Evolutionary conservation across 1,284 basidiomycete species (phyloP), one percentile per base, ranked within the genome.

Genomic region (Ustilago curta): DNA sequence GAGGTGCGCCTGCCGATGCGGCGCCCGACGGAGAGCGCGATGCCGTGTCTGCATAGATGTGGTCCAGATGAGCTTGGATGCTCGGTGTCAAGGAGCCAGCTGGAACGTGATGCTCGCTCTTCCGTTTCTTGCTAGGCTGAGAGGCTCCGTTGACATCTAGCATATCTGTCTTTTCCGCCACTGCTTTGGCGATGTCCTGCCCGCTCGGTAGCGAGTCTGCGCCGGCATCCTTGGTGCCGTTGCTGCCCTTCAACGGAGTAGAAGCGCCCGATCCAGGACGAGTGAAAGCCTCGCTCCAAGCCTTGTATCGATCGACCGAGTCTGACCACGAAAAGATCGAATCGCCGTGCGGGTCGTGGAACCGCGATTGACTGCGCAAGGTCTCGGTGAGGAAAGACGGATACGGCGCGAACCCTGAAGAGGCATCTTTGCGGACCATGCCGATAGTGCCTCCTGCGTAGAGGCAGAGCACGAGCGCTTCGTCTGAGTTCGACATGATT

Each of bases 361-460:
- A 94, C 12, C 93, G 89, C 37, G 89, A 89, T 85, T 94, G 93
- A 75, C 91, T 91, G 75, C 89, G 88, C 44, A 95, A 88, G 90
- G 93, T 85, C 92, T 78, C 80, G n/a, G 79, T 82, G 71, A 96
- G 87, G 85, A 94, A 95, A 75, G 91, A 91, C 0, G 93, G 92
- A 81, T 95, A 93, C 12, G 93, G 92, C 14, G 92, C 91, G 83
- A 94, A 95, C 53, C 93, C 93, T 12, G 77, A 71, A 1, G 77
- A 75, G 11, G 80, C 83, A 70, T 90, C 88, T 32, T 78, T 71
- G 62, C 54, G 65, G 21, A 81, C 73, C 82, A 82, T 83, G 45
- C 83, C 83, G 75, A 94, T 92, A 0, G 93, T 94, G 31, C 92
- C 93, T 53, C 93, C 93, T 58, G 89, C 89, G 86, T 94, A 94